Evolutionary conservation across 2,329 filamentous ascomycete species (phyloP), one percentile per base, ranked within the genome.

Genomic region (Corynespora cassiicola): DNA sequence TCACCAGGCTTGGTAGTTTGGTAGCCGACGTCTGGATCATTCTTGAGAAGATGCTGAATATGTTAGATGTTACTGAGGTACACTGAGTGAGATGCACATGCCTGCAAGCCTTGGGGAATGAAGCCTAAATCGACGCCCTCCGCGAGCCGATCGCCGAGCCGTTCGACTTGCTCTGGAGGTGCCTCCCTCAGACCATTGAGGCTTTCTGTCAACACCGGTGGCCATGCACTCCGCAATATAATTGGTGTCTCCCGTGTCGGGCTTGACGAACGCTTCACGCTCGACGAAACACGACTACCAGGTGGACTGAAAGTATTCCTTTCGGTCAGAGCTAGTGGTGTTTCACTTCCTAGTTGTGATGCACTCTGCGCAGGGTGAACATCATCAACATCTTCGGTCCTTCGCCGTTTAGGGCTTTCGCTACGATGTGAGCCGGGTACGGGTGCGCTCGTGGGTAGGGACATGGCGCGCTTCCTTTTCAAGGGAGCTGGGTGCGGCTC

Each of bases 381-480:
- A 18, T 45, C 32, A 41, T 52, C 31, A 6, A 16, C 14, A 39
- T 45, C 19, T n/a, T 45, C 30, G 24, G 36, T 37, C 39, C 46
- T 47, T 39, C 26, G 36, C 32, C 46, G 38, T 21, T 50, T 47
- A 21, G 41, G 43, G 34, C 49, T 49, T 11, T 38, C 25, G 34
- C 37, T 42, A n/a, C 42, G 37, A 17, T 49, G 30, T 28, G 39
- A 43, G 36, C 23, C 41, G 20, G 40, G 31, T 35, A 27, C 25
- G 15, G 35, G 43, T 28, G 29, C 15, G 26, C 15, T 43, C 20
- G 32, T 20, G 18, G 34, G 39, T 18, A 50, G 42, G 29, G 36
- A 47, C 37, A 47, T 47, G 34, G 49, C 39, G 39, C 39, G 39
- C 40, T 49, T 47, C 36, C 49, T 34, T 32, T 49, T 49, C 26